Base-by-base conservation (phyloP, 768 basidiomycete species). In the Chalciporus chontae region DNA sequence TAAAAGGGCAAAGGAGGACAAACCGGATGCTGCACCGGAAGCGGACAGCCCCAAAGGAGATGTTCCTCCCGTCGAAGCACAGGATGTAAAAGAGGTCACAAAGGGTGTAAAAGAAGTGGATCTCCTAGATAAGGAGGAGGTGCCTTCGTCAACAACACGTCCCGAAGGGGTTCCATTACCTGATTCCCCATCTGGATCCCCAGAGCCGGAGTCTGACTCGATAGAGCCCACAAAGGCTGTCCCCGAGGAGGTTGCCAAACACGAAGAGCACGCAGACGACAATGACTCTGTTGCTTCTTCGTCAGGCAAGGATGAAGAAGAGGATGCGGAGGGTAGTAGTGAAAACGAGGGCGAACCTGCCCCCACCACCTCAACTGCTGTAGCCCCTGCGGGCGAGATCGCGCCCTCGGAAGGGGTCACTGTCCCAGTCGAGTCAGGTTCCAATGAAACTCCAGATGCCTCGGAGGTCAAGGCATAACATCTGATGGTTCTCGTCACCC, bases 31-130 rank as follows among this genome's bases (percentile, higher is more conserved):
- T 24, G 53, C 48, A 18, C 37, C 61, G 24, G 58, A 62, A 17
- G 51, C 51, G 29, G 58, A 59, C 26, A 51, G 26, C 11, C 32
- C 42, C 18, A 48, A 47, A 23, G 48, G 11, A 2, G 52, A 50
- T 42, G 3, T 9, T 18, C 62, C 67, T 19, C 53, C 58, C 23
- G 59, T 71, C 31, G 71, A 68, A 47, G 61, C 57, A n/a, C 69
- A 71, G 49, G 81, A 71, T 27, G 84, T 88, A 19, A 86, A 83
- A 62, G 84, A 83, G 58, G 84, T 89, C 52, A 86, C 85, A 0
- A 63, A 77, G 59, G 85, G 85, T 4, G 87, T 88, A 43, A 73
- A 83, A 53, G 76, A 83, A 54, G 85, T 87, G 43, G 85, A 81
- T 46, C 67, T 87, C 43, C 78, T 78, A 32, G 81, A 75, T 26